Evolutionary conservation across 129 eudicot species (phyloP), one percentile per base, ranked within the genome.

Genomic region (Silybum marianum): DNA sequence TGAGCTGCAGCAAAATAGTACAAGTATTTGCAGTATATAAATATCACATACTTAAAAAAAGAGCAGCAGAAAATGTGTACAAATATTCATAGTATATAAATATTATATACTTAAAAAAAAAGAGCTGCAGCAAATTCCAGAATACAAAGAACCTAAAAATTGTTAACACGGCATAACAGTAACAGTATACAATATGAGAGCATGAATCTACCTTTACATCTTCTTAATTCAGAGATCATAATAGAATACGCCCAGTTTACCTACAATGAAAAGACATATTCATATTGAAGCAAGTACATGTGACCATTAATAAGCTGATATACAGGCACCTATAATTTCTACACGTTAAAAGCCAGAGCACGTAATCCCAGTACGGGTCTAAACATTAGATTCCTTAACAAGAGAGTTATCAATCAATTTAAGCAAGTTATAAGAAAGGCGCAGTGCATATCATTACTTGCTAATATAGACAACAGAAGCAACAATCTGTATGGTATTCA

Each of bases 141-240:
- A 25, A 63, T 72, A 63, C 24, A 58, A 71, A 68, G 58, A 76
- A 22, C 8, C 51, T 74, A 80, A 69, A 80, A 18, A 34, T 21
- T 23, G 40, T 77, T 75, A 62, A 60, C 79, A 80, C 75, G 66
- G 71, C 78, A 69, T 30, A 42, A 40, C 36, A 34, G n/a, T 62
- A 85, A 70, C 71, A 72, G 72, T 82, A 82, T 84, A 79, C 79
- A 84, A 80, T 48, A 88, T 79, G 71, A 83, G 90, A 89, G 89
- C 93, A 88, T 86, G 90, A 92, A 85, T 80, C 97, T 95, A 95
- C 99, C 98, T 92, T 95, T 85, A 95, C 97, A 87, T 91, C 99
- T 87, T 91, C 98, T 88, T 86, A 92, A 84, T 86, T 95, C 97
- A 93, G 99, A 93, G 98, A 93, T 95, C 99, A 92, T 86, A 87